phyloP scores from a whole-genome alignment of 2,329 filamentous ascomycete genomes.

The Pestalotiopsis sp. region DNA sequence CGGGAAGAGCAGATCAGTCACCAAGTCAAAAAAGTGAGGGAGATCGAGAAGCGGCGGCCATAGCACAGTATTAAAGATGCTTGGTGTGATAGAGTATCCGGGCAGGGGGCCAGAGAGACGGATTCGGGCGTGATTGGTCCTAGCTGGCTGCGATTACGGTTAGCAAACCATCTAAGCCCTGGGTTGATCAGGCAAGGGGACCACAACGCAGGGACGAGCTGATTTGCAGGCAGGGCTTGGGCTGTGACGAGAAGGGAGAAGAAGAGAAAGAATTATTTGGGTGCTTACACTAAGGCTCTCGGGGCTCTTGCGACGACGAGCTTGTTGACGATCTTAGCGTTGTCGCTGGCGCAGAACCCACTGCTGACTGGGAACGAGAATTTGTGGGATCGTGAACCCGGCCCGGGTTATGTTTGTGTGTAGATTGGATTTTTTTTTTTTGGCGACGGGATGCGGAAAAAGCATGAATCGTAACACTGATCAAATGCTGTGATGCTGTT shows the following conservation, averaged over 20 bases:
- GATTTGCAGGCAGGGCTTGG: neutral
- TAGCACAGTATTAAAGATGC: neutral
- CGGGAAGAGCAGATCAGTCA: neutral
- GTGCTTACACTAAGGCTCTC: neutral
- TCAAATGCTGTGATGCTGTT: neutral
- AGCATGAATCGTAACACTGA: neutral
- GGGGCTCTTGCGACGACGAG: neutral
- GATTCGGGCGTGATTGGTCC: neutral
- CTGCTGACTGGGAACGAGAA: neutral
- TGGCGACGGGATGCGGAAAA: neutral
- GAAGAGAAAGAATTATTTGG: neutral
- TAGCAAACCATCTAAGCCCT: neutral
- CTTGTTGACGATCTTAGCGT: neutral
- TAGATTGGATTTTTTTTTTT: neutral
- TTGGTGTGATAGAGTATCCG: neutral
- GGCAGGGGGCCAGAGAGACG: neutral
- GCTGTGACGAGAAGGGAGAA: neutral
- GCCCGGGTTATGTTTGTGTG: neutral
- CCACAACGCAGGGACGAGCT: neutral
- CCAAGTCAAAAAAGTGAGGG: slow-evolving; percentile 2
- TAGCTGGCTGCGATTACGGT: neutral
- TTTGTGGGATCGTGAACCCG: neutral
- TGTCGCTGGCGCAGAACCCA: neutral
- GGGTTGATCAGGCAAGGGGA: neutral
- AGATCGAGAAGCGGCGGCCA: neutral